A percentile compares a stretch with the other conserved stretches of the same genome.
phyloP scores from a whole-genome alignment of 306 rosid species.

The Cucurbita maxima region DNA sequence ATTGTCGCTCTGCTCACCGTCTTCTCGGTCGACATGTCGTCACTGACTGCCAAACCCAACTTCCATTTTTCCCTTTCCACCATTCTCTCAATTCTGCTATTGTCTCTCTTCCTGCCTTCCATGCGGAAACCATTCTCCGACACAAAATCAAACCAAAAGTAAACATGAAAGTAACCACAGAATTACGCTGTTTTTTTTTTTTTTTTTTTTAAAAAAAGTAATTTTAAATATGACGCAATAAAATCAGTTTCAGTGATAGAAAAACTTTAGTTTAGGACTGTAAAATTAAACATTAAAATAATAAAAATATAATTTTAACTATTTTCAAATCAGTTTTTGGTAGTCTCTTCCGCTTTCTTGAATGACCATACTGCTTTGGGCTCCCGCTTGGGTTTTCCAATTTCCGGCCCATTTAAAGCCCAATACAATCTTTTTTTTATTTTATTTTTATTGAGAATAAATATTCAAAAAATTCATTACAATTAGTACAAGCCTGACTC shows the following conservation, averaged over 20 bases:
- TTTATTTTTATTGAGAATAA: too few species aligned
- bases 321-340: too few species aligned
- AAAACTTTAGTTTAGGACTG: too few species aligned
- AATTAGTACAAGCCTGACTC: too few species aligned
- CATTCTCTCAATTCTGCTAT: background rate
- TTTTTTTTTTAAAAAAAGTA: background rate
- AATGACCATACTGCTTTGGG: background rate
- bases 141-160: background rate
- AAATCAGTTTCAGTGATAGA: too few species aligned
- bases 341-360: too few species aligned
- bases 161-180: background rate
- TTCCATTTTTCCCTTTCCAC: background rate
- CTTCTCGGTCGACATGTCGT: constrained; percentile 4
- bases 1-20: background rate
- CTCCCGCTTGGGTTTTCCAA: background rate
- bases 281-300: too few species aligned
- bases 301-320: too few species aligned
- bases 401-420: background rate
- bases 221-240: too few species aligned
- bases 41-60: background rate
- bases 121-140: background rate
- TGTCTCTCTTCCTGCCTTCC: background rate
- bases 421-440: background rate
- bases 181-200: background rate
- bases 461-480: too few species aligned